Conservation (phyloP, 2,329 filamentous ascomycete species). For the Cytospora piceicola region DNA sequence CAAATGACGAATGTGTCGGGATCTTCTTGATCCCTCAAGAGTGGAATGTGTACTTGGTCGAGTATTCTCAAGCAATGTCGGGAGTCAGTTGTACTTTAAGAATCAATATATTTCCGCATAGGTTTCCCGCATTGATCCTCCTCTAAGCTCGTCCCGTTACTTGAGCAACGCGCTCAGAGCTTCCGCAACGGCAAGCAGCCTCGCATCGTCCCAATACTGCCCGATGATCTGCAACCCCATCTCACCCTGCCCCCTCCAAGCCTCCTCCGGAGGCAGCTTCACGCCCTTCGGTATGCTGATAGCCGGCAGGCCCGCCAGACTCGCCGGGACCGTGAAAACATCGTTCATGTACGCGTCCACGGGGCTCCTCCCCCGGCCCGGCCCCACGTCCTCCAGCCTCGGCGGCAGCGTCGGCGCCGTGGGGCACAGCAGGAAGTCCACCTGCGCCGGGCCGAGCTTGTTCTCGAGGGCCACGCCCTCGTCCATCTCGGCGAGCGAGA, state of each 20-base stretch:
- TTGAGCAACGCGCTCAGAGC: slow-evolving; percentile 39
- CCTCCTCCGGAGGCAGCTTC: slow-evolving; percentile 35
- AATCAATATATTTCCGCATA: too few relatives aligned
- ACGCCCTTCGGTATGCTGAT: slow-evolving; percentile 75
- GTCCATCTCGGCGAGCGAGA: slow-evolving; percentile 64
- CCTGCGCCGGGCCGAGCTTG: slow-evolving; percentile 63
- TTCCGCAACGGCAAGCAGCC: slow-evolving; percentile 63
- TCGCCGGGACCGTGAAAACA: slow-evolving; percentile 93
- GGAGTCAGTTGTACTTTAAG: too few relatives aligned
- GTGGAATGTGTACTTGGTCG: too few relatives aligned
- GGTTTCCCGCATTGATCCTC: not conserved
- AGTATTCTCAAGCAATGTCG: too few relatives aligned
- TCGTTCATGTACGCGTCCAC: slow-evolving; percentile 91
- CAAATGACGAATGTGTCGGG: too few relatives aligned
- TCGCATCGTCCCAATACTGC: slow-evolving; percentile 77
- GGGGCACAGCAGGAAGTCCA: slow-evolving; percentile 87
- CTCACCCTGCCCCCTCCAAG: slow-evolving; percentile 39
- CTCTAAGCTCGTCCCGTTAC: not conserved
- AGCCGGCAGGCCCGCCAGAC: slow-evolving; percentile 86
- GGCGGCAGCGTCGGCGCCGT: slow-evolving; percentile 70
- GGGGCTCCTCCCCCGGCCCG: slow-evolving; percentile 49
- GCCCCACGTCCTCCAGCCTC: slow-evolving; percentile 51
- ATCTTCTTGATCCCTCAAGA: too few relatives aligned
- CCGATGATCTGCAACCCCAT: slow-evolving; percentile 75
- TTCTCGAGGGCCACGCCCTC: slow-evolving; percentile 55